Evolutionary conservation across 106 monocot genomes (phyloP).

Genomic region (Narthecium ossifragum): DNA sequence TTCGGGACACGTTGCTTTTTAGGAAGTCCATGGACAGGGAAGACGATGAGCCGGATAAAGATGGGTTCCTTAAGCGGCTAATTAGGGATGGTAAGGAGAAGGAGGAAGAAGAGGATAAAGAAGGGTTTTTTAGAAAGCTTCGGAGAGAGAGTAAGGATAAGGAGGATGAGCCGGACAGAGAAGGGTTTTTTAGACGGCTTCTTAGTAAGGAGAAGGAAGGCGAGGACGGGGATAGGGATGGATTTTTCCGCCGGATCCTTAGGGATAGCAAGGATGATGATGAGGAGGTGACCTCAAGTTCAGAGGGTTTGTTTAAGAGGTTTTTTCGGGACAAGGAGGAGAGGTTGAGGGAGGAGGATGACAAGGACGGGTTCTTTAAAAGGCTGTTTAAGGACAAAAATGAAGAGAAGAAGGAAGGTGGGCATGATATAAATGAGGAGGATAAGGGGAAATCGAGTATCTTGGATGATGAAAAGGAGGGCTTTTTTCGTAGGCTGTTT

Average conservation of each 20-base stretch:
- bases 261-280: slow-evolving; percentile 17
- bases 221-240: slow-evolving; percentile 47
- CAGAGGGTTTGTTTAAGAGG: slow-evolving; percentile 13
- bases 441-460: background rate
- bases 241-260: slow-evolving; percentile 4
- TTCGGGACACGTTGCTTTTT: slow-evolving; percentile 70
- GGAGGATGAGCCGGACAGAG: slow-evolving; percentile 32
- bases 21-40: slow-evolving; percentile 78
- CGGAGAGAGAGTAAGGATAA: slow-evolving; percentile 10
- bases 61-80: slow-evolving; percentile 21
- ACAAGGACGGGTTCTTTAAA: slow-evolving; percentile 21
- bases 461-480: slow-evolving; percentile 54
- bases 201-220: slow-evolving; percentile 47
- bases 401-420: slow-evolving; percentile 20
- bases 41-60: slow-evolving; percentile 30
- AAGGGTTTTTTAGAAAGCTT: slow-evolving; percentile 18
- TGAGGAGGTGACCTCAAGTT: too few relatives aligned
- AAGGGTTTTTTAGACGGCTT: slow-evolving; percentile 49
- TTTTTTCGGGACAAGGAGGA: slow-evolving; percentile 4
- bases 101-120: slow-evolving; percentile 13
- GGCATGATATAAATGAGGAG: slow-evolving; percentile 33
- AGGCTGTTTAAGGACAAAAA: slow-evolving; percentile 6
- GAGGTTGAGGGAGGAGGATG: slow-evolving; percentile 3
- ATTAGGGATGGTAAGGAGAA: slow-evolving; percentile 23
- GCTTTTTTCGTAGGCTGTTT: slow-evolving; percentile 44